Conservation (phyloP, 179 eudicot species). For the Amaranthus tricolor region DNA sequence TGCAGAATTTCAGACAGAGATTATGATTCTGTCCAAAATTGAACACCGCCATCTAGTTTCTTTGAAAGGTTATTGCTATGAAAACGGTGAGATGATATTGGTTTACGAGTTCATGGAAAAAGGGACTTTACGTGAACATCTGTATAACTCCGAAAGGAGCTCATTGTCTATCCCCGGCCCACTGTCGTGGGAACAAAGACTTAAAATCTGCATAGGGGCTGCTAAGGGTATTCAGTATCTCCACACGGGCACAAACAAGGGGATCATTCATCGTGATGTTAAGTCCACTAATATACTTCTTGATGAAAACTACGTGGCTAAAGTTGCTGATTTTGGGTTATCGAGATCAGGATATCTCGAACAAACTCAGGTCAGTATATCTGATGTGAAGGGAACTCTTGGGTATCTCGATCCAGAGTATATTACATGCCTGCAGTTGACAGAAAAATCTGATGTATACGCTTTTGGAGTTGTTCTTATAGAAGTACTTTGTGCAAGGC, state of each 20-base stretch:
- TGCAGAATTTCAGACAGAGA: slow-evolving; percentile 58
- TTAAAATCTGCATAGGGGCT: slow-evolving; percentile 61
- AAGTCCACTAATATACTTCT: slow-evolving; percentile 69
- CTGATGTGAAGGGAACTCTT: slow-evolving; percentile 59
- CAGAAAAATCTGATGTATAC: slow-evolving; percentile 67
- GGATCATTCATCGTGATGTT: slow-evolving; percentile 67
- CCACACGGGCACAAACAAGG: slow-evolving; percentile 42
- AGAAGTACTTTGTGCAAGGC: slow-evolving; percentile 61
- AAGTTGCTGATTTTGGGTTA: slow-evolving; percentile 67
- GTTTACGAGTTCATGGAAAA: slow-evolving; percentile 79
- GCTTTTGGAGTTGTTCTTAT: slow-evolving; percentile 67
- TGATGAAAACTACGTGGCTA: slow-evolving; percentile 52
- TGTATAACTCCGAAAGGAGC: slow-evolving; percentile 24
- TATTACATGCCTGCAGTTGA: slow-evolving; percentile 37
- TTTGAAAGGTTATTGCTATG: slow-evolving; percentile 68
- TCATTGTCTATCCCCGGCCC: slow-evolving; percentile 1
- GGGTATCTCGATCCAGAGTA: slow-evolving; percentile 71
- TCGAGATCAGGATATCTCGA: slow-evolving; percentile 46
- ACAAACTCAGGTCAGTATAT: slow-evolving; percentile 39
- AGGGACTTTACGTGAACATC: slow-evolving; percentile 59
- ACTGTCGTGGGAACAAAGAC: slow-evolving; percentile 54
- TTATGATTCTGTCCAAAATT: slow-evolving; percentile 50
- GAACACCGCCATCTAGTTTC: slow-evolving; percentile 67
- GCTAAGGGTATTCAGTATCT: slow-evolving; percentile 64
- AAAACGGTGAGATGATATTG: slow-evolving; percentile 59